A percentile compares a stretch with the other conserved stretches of the same genome.
Evolutionary conservation across 2,329 filamentous ascomycete genomes (phyloP).

Genomic region (Emmonsiellopsis sp.): DNA sequence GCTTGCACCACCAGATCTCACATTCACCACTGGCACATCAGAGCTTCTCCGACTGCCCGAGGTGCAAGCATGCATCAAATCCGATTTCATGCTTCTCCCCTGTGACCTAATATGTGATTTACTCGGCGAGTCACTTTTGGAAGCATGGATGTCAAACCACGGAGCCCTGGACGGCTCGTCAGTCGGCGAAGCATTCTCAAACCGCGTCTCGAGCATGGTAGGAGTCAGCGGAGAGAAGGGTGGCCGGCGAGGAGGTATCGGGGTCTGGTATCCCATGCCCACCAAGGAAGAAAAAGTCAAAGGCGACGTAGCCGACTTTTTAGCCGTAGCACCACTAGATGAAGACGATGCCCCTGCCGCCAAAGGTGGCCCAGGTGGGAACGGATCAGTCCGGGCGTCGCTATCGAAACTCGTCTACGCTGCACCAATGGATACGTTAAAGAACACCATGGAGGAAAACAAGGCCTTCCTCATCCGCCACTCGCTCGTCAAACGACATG

Average conservation of each 20-base stretch:
- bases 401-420: constrained; percentile 75
- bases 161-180: constrained; percentile 56
- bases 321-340: constrained; percentile 64
- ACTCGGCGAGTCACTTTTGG: constrained; percentile 68
- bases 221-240: constrained; percentile 46
- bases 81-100: constrained; percentile 82
- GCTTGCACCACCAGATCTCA: constrained; percentile 64
- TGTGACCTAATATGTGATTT: constrained; percentile 92
- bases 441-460: constrained; percentile 68
- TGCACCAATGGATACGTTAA: constrained; percentile 80
- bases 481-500: constrained; percentile 63
- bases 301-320: constrained; percentile 85
- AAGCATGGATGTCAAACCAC: constrained; percentile 85
- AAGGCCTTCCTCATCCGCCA: constrained; percentile 61
- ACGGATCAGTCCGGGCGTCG: constrained; percentile 55
- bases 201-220: constrained; percentile 32
- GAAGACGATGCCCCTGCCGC: constrained; percentile 41
- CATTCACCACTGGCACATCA: constrained; percentile 79
- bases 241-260: constrained; percentile 66
- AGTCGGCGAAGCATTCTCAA: constrained; percentile 34
- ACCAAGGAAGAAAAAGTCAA: constrained; percentile 61
- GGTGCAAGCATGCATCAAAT: constrained; percentile 65
- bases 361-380: constrained; percentile 34
- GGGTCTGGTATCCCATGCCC: constrained; percentile 87
- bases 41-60: constrained; percentile 79